Conservation (phyloP, 495 filamentous ascomycete genomes). For the Astrothelium macrocarpum region DNA sequence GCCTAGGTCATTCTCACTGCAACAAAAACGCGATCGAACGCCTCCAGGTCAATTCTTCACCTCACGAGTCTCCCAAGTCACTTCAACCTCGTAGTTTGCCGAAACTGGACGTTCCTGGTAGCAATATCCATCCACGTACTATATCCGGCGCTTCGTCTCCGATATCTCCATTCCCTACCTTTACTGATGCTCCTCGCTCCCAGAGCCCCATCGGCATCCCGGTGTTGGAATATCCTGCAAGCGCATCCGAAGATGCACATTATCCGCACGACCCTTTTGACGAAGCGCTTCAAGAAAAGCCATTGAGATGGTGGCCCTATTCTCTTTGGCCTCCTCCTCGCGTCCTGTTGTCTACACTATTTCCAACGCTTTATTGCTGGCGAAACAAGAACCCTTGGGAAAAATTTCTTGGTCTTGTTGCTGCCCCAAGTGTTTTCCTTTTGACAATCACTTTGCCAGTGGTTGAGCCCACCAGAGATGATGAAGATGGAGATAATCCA, state of each 20-base stretch:
- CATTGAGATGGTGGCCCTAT: constrained; percentile 59
- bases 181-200: constrained; percentile 20
- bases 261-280: constrained; percentile 25
- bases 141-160: constrained; percentile 16
- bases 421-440: constrained; percentile 81
- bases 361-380: constrained; percentile 81
- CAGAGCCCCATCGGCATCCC: constrained; percentile 23
- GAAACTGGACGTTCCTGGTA: constrained; percentile 17
- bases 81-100: constrained; percentile 35
- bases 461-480: constrained; percentile 54
- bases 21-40: constrained; percentile 27
- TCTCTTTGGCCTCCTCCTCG: constrained; percentile 57
- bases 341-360: constrained; percentile 63
- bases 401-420: constrained; percentile 65
- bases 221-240: constrained; percentile 25
- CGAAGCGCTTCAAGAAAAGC: constrained; percentile 11
- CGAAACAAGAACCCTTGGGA: constrained; percentile 64
- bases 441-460: constrained; percentile 90
- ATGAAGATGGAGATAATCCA: constrained; percentile 34
- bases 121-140: background rate
- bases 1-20: background rate
- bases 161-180: constrained; percentile 42
- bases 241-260: constrained; percentile 40
- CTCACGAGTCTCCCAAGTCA: background rate
- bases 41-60: constrained; percentile 16